Evolutionary conservation across 1,284 basidiomycete genomes (phyloP), one percentile per base, ranked within the genome.

Genomic region (Ganoderma meredithae): DNA sequence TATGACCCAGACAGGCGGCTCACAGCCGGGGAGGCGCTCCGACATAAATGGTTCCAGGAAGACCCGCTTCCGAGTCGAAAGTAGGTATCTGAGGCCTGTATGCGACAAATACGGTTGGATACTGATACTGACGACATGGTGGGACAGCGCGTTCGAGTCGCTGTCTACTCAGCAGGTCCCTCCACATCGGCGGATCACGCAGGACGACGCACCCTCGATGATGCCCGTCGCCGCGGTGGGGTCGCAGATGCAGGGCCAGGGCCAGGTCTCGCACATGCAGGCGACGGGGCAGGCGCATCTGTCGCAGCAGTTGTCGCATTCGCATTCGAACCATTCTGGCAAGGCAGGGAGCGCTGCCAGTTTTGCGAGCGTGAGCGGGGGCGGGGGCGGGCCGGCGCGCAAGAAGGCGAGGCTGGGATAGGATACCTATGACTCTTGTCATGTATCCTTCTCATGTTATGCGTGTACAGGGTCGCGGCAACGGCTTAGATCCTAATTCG

Each of bases 1-100:
- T 99, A 97, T 81, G 96, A 99, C 80, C 97, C 97, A 0, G 91
- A 93, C 71, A 89, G 87, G 72, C 86, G 98, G 17, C 85, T 98
- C 47, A 95, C 93, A 0, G 95, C 96, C 0, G 86, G 88, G 71
- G 89, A 95, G 71, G 92, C 95, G 0, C 81, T 99, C 1, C 83
- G 84, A 17, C 97, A 99, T 79, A 85, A 84, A 74, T 95, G 93
- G 93, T 95, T 95, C 76, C 83, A 86, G 47, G 91, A 94, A 77
- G 92, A 93, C 1, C 92, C 92, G 9, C 82, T 83, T 40, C 93
- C 93, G 1, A 93, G 90, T 10, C 83, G 83, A 74, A 94, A 94
- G 92, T 94, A 73, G 64, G 88, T 82, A 5, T 13, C 47, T 5
- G 13, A n/a, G 1, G 7, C 22, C 12, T 25, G 6, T 41, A 22